A percentile compares a stretch with the other conserved stretches of the same genome.
These are phyloP conservation scores for Colletotrichum caudatum DNA, from an alignment of 2,329 filamentous ascomycete genomes.

Conservation along the genomic window DNA sequence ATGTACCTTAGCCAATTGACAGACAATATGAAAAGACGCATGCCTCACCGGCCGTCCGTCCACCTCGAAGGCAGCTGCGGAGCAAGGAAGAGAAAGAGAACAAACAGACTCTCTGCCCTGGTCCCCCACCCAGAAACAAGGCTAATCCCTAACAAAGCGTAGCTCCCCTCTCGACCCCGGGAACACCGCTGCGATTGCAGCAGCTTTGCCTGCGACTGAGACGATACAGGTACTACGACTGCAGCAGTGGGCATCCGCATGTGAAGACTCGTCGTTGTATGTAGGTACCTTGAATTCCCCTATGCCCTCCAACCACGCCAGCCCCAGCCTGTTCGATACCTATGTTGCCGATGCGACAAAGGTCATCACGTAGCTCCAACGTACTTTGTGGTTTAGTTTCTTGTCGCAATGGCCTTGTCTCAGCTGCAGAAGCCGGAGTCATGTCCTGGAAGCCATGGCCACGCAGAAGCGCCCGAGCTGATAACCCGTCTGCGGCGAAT, in stretches of 20 bases:
- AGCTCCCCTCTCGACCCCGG: slow-evolving; percentile 19
- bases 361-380: not conserved
- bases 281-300: slow-evolving; percentile 5
- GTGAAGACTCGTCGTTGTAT: slow-evolving; percentile 13
- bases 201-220: slow-evolving; percentile 6
- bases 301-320: not conserved
- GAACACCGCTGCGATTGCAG: slow-evolving; percentile 25
- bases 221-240: not conserved
- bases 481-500: not conserved
- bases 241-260: slow-evolving; percentile 9
- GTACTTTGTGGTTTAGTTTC: not conserved
- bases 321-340: slow-evolving; percentile 14
- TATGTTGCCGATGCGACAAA: slow-evolving; percentile 9
- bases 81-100: slow-evolving; percentile 14
- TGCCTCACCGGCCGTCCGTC: slow-evolving; percentile 6
- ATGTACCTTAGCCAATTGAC: slow-evolving; percentile 11
- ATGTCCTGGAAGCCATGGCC: slow-evolving; percentile 20
- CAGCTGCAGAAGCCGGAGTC: slow-evolving; percentile 23
- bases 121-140: slow-evolving; percentile 21
- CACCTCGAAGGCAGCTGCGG: slow-evolving; percentile 3
- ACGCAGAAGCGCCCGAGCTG: not conserved
- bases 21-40: slow-evolving; percentile 5
- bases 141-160: slow-evolving; percentile 22
- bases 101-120: slow-evolving; percentile 16
- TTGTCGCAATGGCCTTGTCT: slow-evolving; percentile 21